Percentiles rank a stretch among this genome's conserved stretches.
Evolutionary conservation across 2,329 filamentous ascomycete genomes (phyloP).

Genomic region (Clonostachys sp.): DNA sequence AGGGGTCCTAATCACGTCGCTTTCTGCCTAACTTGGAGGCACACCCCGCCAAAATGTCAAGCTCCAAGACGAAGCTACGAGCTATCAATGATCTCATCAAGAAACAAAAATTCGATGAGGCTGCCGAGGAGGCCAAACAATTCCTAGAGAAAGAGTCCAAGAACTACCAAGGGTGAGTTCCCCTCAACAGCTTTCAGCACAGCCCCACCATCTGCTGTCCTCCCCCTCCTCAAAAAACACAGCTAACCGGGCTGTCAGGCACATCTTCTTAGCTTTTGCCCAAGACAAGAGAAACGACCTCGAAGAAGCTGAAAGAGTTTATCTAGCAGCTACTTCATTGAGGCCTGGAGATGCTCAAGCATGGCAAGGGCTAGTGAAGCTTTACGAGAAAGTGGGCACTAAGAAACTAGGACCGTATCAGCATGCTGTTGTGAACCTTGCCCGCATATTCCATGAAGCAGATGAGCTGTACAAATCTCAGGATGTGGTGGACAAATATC

Average conservation of each 20-base stretch:
- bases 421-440: slow-evolving; percentile 66
- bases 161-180: slow-evolving; percentile 74
- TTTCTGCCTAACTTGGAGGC: too few relatives aligned
- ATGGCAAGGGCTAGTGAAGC: slow-evolving; percentile 83
- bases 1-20: too few relatives aligned
- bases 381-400: slow-evolving; percentile 75
- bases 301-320: slow-evolving; percentile 72
- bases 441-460: slow-evolving; percentile 65
- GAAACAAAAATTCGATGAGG: slow-evolving; percentile 73
- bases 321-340: slow-evolving; percentile 65
- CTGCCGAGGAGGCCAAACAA: slow-evolving; percentile 62
- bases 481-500: slow-evolving; percentile 73
- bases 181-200: too few relatives aligned
- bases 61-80: slow-evolving; percentile 72
- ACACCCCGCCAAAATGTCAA: slow-evolving; percentile 21
- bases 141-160: slow-evolving; percentile 68
- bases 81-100: slow-evolving; percentile 75
- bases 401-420: slow-evolving; percentile 71
- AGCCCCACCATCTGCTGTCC: not conserved
- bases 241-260: slow-evolving; percentile 33
- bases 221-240: not conserved
- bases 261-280: slow-evolving; percentile 84
- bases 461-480: slow-evolving; percentile 61
- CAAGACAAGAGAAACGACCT: slow-evolving; percentile 69
- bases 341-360: slow-evolving; percentile 76